Percentiles rank a stretch among this genome's conserved stretches.
phyloP scores from a whole-genome alignment of 2,329 filamentous ascomycete species.

The Blastomyces silverae region DNA sequence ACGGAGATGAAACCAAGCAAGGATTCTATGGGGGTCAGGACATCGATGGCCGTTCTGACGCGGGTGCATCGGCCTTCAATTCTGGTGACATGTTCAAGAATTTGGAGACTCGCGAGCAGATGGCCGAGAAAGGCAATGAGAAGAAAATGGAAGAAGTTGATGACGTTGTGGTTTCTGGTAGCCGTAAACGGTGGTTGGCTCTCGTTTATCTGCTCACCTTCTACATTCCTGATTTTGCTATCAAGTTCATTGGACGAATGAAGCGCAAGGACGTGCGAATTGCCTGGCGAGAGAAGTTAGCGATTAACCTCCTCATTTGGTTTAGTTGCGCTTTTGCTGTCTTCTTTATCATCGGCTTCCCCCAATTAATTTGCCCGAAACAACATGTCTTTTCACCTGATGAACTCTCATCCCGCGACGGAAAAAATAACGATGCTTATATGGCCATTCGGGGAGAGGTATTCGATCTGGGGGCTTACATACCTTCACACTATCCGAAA shows the following conservation, averaged over 20 bases:
- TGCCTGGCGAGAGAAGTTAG: constrained; percentile 95
- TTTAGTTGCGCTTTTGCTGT: constrained; percentile 66
- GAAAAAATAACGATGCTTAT: constrained; percentile 61
- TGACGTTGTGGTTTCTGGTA: constrained; percentile 66
- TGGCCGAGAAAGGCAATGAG: constrained; percentile 91
- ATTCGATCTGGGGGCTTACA: constrained; percentile 70
- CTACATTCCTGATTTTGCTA: constrained; percentile 76
- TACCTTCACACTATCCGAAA: constrained; percentile 69
- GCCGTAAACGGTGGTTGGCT: constrained; percentile 85
- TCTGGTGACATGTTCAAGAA: constrained; percentile 98
- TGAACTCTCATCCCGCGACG: constrained; percentile 68
- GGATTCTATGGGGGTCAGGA: constrained; percentile 77
- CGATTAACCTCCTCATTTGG: constrained; percentile 98
- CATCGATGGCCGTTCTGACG: constrained; percentile 79
- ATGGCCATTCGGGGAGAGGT: constrained; percentile 82
- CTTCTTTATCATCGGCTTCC: constrained; percentile 89
- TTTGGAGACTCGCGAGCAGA: constrained; percentile 83
- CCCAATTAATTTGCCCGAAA: constrained; percentile 78
- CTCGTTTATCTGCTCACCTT: constrained; percentile 78
- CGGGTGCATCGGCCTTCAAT: constrained; percentile 82
- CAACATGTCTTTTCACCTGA: constrained; percentile 77
- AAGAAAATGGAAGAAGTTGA: constrained; percentile 88
- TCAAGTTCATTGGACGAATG: constrained; percentile 73
- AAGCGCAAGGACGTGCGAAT: constrained; percentile 83
- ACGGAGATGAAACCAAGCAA: constrained; percentile 66